phyloP scores from a whole-genome alignment of 345 rosid genomes.

The Hibiscus mutabilis region DNA sequence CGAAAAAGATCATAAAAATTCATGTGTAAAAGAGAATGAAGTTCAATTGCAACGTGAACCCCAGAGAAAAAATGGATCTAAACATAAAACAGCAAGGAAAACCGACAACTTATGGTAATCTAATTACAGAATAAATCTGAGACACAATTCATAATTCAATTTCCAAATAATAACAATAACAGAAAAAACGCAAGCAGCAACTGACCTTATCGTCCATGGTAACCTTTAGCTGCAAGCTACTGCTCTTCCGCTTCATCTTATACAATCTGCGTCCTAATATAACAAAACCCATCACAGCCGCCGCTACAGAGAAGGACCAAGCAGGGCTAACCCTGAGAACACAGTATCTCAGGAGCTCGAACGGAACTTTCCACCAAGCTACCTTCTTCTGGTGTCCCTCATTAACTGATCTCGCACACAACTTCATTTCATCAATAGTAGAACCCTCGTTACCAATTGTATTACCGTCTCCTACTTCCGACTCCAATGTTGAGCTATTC shows the following conservation, averaged over 20 bases:
- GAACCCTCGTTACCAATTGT: slow-evolving; percentile 11
- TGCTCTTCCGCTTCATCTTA: slow-evolving; percentile 71
- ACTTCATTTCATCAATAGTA: slow-evolving; percentile 17
- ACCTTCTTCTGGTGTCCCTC: slow-evolving; percentile 35
- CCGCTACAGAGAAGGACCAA: slow-evolving; percentile 90
- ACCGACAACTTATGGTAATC: not conserved
- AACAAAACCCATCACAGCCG: slow-evolving; percentile 77
- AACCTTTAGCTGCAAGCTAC: slow-evolving; percentile 71
- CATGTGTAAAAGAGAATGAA: not conserved
- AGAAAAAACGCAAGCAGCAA: slow-evolving; percentile 9
- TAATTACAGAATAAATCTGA: not conserved
- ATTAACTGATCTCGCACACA: slow-evolving; percentile 27
- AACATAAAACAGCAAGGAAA: not conserved
- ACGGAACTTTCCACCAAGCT: slow-evolving; percentile 89
- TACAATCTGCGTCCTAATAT: slow-evolving; percentile 72
- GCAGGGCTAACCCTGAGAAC: slow-evolving; percentile 65
- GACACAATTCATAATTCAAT: not conserved
- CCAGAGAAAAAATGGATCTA: not conserved
- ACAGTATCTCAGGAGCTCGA: slow-evolving; percentile 70
- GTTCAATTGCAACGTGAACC: not conserved
- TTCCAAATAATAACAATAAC: not conserved
- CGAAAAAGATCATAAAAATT: not conserved
- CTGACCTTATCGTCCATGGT: slow-evolving; percentile 83
- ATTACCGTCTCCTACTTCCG: slow-evolving; percentile 13
- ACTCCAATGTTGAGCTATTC: slow-evolving; percentile 14